Conservation (phyloP, 768 basidiomycete genomes). For the Boletus edulis region DNA sequence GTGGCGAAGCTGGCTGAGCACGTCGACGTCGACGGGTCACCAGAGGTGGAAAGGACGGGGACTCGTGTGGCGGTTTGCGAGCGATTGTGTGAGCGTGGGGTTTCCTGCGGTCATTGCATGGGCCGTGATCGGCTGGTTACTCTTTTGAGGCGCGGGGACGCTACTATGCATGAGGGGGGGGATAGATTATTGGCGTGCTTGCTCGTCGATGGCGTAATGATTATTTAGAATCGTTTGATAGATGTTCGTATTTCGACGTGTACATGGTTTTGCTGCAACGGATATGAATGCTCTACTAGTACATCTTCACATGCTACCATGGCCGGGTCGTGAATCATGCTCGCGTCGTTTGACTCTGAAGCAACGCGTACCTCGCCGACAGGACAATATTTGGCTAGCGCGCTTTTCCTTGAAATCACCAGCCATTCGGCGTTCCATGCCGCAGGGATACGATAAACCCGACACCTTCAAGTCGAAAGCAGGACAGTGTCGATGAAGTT, state of each 20-base stretch:
- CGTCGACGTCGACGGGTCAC: constrained; percentile 3
- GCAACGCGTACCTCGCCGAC: no score
- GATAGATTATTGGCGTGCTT: neutral
- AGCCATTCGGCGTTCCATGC: no score
- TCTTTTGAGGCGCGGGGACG: constrained; percentile 18
- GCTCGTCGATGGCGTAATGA: constrained; percentile 5
- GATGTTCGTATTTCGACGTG: neutral
- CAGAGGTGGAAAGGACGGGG: constrained; percentile 24
- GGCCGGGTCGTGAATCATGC: no score
- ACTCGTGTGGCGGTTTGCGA: constrained; percentile 33
- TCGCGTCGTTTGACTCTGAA: no score
- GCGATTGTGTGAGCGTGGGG: constrained; percentile 37
- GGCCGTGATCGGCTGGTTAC: constrained; percentile 28
- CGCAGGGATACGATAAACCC: no score
- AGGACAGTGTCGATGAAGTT: no score
- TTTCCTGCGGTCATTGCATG: constrained; percentile 26
- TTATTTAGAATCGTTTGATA: neutral
- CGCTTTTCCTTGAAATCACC: no score
- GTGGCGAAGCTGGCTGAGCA: constrained; percentile 9
- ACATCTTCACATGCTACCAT: no score
- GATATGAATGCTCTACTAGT: neutral
- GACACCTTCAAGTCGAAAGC: no score
- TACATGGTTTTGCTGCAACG: neutral
- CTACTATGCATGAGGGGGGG: no score
- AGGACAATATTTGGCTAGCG: no score